Evolutionary conservation across 371 early-diverging fungal species (phyloP), one percentile per base, ranked within the genome.

Genomic region (Blakeslea trispora): DNA sequence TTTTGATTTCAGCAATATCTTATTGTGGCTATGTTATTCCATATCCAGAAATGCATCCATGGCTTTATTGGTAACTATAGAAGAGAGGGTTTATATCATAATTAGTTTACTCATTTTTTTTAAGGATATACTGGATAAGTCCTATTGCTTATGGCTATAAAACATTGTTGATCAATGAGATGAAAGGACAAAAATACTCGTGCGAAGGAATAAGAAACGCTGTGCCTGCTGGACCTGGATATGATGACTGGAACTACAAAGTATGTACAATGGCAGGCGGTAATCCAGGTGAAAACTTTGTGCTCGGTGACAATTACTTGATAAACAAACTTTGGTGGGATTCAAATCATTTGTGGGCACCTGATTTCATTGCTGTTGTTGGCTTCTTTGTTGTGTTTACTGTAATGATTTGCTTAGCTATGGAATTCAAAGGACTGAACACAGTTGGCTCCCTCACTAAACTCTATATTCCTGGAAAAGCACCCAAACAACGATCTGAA

Each of bases 131-230:
- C 23, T 88, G 84, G 82, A 75, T 86, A 53, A 82, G 79, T 58
- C 83, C 90, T 14, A 68, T 88, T n/a, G 78, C 83, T 0, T 88
- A 86, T 57, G 86, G 83, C 0, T 80, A 78, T 66, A 75, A 82
- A 52, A 77, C 85, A 0, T 71, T 90, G 13, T 46, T 87, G 60
- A 71, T 87, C 18, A 90, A 90, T 63, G 91, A 90, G 64, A 86
- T 84, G 79, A 59, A 61, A 15, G 78, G 81, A 2, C 63, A 77
- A n/a, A 2, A 53, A 0, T 70, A 61, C 42, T 55, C 74, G 10
- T 69, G 73, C 22, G 67, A 84, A 51, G 64, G 60, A 11, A 3
- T 40, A 22, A 56, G 65, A 14, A 75, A 67, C 17, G 46, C 69
- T 13, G 53, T 77, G 9, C 78, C 78, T 0, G 79, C 58, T 41